Percentiles rank a stretch among this genome's conserved stretches.
Evolutionary conservation across 371 early-diverging fungal species (phyloP).

Genomic region (Mortierella sp.): DNA sequence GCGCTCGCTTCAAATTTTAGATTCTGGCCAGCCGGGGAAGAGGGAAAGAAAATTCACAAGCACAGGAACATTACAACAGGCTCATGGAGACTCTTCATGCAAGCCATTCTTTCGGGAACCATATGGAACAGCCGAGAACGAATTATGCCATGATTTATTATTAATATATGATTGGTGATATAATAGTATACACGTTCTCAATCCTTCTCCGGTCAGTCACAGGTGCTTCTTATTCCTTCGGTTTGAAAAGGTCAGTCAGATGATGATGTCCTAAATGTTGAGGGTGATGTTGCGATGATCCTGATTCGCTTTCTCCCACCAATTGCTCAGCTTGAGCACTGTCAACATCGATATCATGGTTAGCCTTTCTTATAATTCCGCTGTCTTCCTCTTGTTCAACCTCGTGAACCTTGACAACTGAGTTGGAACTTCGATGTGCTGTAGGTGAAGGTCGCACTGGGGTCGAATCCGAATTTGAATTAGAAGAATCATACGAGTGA

Average conservation of each 20-base stretch:
- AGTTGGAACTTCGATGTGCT: not conserved
- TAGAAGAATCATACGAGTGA: not conserved
- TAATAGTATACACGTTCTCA: not conserved
- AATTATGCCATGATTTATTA: not conserved
- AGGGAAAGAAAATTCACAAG: not conserved
- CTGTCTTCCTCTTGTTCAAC: slow-evolving; percentile 44
- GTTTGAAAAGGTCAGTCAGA: slow-evolving; percentile 35
- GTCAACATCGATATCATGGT: slow-evolving; percentile 26
- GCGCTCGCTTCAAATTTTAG: not conserved
- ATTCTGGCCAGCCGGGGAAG: not conserved
- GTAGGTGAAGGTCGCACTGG: slow-evolving; percentile 4
- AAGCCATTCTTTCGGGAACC: too few species aligned
- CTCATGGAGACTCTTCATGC: too few species aligned
- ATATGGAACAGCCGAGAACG: too few species aligned
- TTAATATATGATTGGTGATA: not conserved
- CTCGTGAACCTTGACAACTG: slow-evolving; percentile 30
- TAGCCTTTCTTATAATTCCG: slow-evolving; percentile 32
- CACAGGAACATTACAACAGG: too few species aligned
- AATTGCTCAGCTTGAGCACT: slow-evolving; percentile 4
- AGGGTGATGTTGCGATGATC: not conserved
- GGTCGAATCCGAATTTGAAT: not conserved
- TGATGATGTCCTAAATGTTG: slow-evolving; percentile 15
- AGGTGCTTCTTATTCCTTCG: slow-evolving; percentile 4
- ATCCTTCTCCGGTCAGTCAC: not conserved
- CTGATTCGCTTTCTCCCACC: slow-evolving; percentile 4